These are phyloP conservation scores for Arabidopsis lyrata DNA, from an alignment of 441 rosid genomes.

Conservation along the genomic window DNA sequence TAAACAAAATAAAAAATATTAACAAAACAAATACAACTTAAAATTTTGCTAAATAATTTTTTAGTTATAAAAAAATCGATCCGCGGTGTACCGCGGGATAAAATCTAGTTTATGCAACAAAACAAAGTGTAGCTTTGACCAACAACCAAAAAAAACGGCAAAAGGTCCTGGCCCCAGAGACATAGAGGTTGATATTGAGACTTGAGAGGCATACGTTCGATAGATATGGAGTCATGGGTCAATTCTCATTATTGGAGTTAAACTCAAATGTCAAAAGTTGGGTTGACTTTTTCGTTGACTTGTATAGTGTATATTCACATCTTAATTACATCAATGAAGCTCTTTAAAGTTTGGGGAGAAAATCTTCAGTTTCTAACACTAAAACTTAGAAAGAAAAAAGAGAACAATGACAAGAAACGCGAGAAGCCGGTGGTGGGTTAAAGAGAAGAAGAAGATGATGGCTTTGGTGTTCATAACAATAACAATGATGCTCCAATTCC, in stretches of 20 bases:
- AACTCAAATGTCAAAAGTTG: conserved; percentile 3
- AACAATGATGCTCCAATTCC: background rate
- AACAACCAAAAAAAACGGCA: background rate
- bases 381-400: no score
- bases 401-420: background rate
- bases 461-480: background rate
- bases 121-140: no score
- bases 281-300: conserved; percentile 16
- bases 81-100: no score
- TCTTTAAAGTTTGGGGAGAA: no score
- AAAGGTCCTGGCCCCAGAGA: background rate
- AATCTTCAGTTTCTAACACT: no score
- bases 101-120: no score
- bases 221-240: conserved; percentile 19
- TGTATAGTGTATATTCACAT: conserved; percentile 14
- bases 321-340: background rate
- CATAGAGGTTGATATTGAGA: no score
- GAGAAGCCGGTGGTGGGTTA: conserved; percentile 1
- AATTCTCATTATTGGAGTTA: conserved; percentile 15
- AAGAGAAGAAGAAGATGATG: background rate
- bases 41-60: no score
- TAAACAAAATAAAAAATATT: no score
- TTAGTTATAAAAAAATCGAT: no score
- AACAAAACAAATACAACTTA: no score
- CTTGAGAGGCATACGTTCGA: conserved; percentile 4